Conservation (phyloP, 768 basidiomycete species). For the Rhizopogon vesiculosus region DNA sequence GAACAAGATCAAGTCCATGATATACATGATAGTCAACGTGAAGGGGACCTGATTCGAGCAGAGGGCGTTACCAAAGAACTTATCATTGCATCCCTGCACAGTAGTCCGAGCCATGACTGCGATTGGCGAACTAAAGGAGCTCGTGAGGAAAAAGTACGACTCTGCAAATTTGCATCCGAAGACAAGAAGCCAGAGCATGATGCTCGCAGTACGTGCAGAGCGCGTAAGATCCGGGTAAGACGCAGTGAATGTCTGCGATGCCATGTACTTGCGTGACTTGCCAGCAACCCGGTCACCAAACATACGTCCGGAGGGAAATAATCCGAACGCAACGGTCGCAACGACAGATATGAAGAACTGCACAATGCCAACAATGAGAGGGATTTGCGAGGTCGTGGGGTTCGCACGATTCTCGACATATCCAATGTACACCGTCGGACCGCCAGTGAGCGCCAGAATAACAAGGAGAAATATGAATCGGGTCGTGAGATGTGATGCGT, state of each 20-base stretch:
- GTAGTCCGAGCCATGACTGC: slow-evolving; percentile 95
- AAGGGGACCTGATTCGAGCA: slow-evolving; percentile 94
- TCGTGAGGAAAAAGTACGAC: slow-evolving; percentile 97
- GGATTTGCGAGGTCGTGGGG: slow-evolving; percentile 52
- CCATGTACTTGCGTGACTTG: slow-evolving; percentile 97
- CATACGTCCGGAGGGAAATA: slow-evolving; percentile 95
- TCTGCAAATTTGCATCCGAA: slow-evolving; percentile 97
- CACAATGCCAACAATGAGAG: slow-evolving; percentile 88
- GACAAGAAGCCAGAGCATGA: slow-evolving; percentile 85
- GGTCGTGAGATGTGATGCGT: slow-evolving; percentile 93
- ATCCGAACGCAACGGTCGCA: slow-evolving; percentile 76
- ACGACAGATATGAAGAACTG: slow-evolving; percentile 91
- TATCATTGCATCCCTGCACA: slow-evolving; percentile 87
- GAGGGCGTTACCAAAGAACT: slow-evolving; percentile 69
- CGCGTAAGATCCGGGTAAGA: slow-evolving; percentile 82
- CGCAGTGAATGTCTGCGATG: slow-evolving; percentile 97
- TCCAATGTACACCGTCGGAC: slow-evolving; percentile 92
- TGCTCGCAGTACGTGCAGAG: slow-evolving; percentile 74
- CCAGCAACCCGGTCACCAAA: slow-evolving; percentile 98
- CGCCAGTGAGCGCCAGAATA: slow-evolving; percentile 88
- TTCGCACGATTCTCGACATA: slow-evolving; percentile 64
- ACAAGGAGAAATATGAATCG: slow-evolving; percentile 89
- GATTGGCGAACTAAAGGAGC: slow-evolving; percentile 95
- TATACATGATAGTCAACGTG: slow-evolving; percentile 95
- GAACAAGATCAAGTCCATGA: slow-evolving; percentile 97